A percentile compares a stretch with the other conserved stretches of the same genome.
These are phyloP conservation scores for Fusarium papillatum DNA, from an alignment of 2,329 filamentous ascomycete genomes.

Conservation along the genomic window DNA sequence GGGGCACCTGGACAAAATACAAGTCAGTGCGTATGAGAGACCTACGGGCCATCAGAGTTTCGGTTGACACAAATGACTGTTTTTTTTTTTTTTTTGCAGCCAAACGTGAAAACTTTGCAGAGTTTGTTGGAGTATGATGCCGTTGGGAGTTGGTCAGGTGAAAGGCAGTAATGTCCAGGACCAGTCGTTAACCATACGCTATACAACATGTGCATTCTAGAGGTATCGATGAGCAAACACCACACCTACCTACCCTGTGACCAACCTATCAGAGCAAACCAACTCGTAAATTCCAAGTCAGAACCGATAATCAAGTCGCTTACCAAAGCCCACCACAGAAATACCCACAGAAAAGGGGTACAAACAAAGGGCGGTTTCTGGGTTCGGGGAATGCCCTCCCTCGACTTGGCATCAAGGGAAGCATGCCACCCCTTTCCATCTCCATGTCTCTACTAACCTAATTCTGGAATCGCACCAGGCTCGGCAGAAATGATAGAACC, in stretches of 20 bases:
- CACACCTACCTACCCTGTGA: neutral
- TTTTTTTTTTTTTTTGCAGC: neutral
- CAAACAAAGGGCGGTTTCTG: neutral
- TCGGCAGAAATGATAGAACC: neutral
- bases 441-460: neutral
- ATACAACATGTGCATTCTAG: neutral
- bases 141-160: neutral
- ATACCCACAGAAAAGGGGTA: neutral
- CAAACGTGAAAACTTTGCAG: neutral
- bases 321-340: neutral
- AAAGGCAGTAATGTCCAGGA: too few species aligned
- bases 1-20: neutral
- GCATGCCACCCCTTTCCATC: neutral
- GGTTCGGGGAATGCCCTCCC: neutral
- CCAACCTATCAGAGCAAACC: neutral
- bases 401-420: constrained; percentile 2
- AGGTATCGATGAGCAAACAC: neutral
- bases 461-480: neutral
- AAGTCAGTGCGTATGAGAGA: neutral
- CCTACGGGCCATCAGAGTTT: neutral
- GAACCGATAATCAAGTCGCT: neutral
- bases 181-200: too few species aligned
- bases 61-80: neutral
- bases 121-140: neutral
- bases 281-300: neutral